phyloP scores from a whole-genome alignment of 805 yeast species.

The Hanseniaspora hatyaiensis region DNA sequence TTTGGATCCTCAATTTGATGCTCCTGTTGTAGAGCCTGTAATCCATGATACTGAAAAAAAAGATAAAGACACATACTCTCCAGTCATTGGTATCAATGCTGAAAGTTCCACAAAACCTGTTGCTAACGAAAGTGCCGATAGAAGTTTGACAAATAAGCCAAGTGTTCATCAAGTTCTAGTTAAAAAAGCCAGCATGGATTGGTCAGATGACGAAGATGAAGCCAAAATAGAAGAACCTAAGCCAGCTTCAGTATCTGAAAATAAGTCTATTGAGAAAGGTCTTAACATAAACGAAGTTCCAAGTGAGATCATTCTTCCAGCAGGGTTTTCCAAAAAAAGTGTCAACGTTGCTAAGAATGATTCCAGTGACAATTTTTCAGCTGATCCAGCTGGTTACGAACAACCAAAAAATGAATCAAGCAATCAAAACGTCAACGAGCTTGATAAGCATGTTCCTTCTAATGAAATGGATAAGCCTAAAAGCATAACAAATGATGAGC shows the following conservation, averaged over 20 bases:
- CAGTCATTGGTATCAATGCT: neutral
- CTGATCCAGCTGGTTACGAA: neutral
- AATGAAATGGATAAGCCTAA: constrained; percentile 1
- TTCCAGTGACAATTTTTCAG: neutral
- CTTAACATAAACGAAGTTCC: neutral
- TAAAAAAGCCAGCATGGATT: constrained; percentile 67
- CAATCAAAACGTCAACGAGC: neutral
- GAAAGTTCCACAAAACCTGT: constrained; percentile 1
- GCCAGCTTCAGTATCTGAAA: neutral
- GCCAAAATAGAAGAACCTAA: neutral
- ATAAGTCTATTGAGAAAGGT: too few relatives aligned
- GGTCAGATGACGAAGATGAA: constrained; percentile 54
- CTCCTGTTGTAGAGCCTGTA: neutral
- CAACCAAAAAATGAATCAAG: neutral
- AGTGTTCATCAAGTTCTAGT: constrained; percentile 56
- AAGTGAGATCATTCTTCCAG: neutral
- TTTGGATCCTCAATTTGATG: constrained; percentile 19
- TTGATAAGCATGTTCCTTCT: neutral
- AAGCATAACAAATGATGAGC: neutral
- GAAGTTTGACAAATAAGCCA: neutral
- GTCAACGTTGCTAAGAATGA: neutral
- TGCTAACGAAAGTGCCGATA: neutral
- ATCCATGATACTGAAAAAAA: too few relatives aligned
- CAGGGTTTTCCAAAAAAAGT: constrained; percentile 2
- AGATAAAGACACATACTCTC: neutral